Evolutionary conservation across 208 protist genomes (phyloP).

Genomic region (Trypanosoma conorhini): DNA sequence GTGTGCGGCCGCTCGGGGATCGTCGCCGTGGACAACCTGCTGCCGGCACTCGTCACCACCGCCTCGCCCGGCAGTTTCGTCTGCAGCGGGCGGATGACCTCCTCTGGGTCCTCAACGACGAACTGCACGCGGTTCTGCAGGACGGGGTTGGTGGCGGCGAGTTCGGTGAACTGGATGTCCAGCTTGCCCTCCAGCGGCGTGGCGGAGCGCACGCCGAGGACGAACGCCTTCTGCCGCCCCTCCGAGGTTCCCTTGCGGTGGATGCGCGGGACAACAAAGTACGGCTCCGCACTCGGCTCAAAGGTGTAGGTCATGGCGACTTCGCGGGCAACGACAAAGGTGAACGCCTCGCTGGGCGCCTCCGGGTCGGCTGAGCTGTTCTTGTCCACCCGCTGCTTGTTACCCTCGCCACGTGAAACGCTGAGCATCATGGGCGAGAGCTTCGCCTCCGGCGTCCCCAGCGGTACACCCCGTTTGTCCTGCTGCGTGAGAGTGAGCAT

Average conservation of each 20-base stretch:
- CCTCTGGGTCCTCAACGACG: constrained; percentile 8
- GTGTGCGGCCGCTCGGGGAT: not conserved
- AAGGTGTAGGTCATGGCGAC: constrained; percentile 57
- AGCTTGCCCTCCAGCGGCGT: constrained; percentile 35
- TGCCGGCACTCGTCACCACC: constrained; percentile 6
- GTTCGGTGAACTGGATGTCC: constrained; percentile 35
- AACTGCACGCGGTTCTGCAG: constrained; percentile 37
- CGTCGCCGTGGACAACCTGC: constrained; percentile 3
- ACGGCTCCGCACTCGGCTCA: constrained; percentile 38
- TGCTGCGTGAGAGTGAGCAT: constrained; percentile 62
- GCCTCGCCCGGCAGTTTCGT: constrained; percentile 16
- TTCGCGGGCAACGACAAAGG: constrained; percentile 47
- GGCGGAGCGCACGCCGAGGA: constrained; percentile 37
- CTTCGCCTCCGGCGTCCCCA: constrained; percentile 29
- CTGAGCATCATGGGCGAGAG: constrained; percentile 57
- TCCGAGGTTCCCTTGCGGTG: constrained; percentile 21
- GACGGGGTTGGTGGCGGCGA: constrained; percentile 18
- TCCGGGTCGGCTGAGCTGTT: constrained; percentile 42
- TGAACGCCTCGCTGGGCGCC: constrained; percentile 34
- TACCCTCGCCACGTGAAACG: constrained; percentile 28
- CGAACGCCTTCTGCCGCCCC: constrained; percentile 35
- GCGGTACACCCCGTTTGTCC: constrained; percentile 58
- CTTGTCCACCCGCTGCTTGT: constrained; percentile 23
- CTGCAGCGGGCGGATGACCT: constrained; percentile 13
- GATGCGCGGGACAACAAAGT: constrained; percentile 63